Conservation (phyloP, 306 rosid species). For the Lagenaria siceraria region DNA sequence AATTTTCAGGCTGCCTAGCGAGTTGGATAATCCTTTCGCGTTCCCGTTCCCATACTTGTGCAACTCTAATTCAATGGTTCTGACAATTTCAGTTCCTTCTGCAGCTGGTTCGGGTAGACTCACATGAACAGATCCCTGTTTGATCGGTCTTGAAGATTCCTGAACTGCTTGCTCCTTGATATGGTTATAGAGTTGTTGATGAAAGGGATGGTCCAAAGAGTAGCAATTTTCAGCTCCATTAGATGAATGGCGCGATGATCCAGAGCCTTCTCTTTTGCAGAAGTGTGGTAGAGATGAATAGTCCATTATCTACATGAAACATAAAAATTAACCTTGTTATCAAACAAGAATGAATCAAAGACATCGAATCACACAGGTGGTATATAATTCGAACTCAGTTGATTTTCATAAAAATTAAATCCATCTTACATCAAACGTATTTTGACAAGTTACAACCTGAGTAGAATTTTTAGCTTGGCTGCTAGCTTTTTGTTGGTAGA, state of each 20-base stretch:
- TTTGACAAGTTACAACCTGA: neutral
- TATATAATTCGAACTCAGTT: neutral
- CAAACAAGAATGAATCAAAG: neutral
- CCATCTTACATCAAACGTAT: neutral
- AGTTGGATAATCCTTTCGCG: slow-evolving; percentile 11
- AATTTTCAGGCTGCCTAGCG: slow-evolving; percentile 29
- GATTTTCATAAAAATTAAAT: neutral
- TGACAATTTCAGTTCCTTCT: slow-evolving; percentile 44
- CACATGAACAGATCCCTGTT: slow-evolving; percentile 81
- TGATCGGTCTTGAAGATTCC: slow-evolving; percentile 39
- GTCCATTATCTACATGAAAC: slow-evolving; percentile 70
- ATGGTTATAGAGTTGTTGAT: slow-evolving; percentile 69
- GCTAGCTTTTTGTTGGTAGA: neutral
- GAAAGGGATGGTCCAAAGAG: slow-evolving; percentile 78
- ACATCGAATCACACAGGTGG: neutral
- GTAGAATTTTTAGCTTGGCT: neutral
- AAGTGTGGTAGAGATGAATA: slow-evolving; percentile 73
- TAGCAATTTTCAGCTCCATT: slow-evolving; percentile 49
- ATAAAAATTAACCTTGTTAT: neutral
- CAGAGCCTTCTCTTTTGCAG: slow-evolving; percentile 81
- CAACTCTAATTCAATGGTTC: slow-evolving; percentile 53
- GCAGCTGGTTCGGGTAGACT: slow-evolving; percentile 52
- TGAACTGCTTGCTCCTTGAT: slow-evolving; percentile 47
- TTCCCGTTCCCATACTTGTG: slow-evolving; percentile 31
- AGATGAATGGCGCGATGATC: slow-evolving; percentile 48